Evolutionary conservation across 306 rosid genomes (phyloP).

Genomic region (Pyrus bretschneideri): DNA sequence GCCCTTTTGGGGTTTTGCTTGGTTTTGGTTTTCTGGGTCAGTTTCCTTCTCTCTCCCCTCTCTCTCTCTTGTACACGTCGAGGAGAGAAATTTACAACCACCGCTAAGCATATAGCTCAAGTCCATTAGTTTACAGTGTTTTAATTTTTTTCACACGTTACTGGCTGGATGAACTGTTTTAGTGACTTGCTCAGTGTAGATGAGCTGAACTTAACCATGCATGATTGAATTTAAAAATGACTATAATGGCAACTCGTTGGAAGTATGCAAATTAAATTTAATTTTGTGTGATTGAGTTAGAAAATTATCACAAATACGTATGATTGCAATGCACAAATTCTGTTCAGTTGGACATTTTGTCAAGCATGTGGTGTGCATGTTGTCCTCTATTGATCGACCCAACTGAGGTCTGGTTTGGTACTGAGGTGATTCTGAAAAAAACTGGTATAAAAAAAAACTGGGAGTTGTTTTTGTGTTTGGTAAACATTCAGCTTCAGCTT

Average conservation of each 20-base stretch:
- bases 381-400: background rate
- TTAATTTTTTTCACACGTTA: background rate
- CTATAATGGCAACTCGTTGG: no score
- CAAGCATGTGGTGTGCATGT: background rate
- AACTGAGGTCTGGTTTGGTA: no score
- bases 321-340: no score
- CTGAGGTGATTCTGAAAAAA: no score
- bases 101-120: background rate
- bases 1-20: conserved; percentile 14
- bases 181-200: background rate
- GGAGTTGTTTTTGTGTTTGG: no score
- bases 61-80: conserved; percentile 4
- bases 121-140: background rate
- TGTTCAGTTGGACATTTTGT: background rate
- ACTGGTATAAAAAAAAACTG: no score
- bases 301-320: no score
- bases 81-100: background rate
- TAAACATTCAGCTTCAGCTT: no score
- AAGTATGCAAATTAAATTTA: no score
- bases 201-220: background rate
- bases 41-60: conserved; percentile 20
- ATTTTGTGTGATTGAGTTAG: no score
- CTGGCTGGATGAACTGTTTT: background rate
- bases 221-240: no score
- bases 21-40: conserved; percentile 23